Conservation (phyloP, 208 protist species). For the Trypanosoma mega region DNA sequence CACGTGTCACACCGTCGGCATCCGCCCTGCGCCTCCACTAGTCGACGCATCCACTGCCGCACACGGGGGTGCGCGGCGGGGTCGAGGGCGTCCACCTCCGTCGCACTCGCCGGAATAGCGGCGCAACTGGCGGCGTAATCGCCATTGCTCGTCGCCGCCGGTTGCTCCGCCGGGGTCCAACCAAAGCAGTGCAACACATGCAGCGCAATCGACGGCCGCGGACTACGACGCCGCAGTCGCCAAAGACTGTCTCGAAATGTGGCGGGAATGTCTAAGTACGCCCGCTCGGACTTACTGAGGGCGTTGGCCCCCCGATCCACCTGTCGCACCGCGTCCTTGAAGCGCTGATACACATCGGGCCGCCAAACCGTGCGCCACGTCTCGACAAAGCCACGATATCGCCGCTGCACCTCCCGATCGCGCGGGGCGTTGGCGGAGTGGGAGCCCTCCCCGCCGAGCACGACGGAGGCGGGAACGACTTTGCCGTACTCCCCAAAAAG, state of each 20-base stretch:
- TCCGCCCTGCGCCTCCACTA: constrained; percentile 56
- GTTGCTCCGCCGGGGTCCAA: constrained; percentile 19
- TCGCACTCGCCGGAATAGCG: constrained; percentile 37
- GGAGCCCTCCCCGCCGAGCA: constrained; percentile 33
- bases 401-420: constrained; percentile 24
- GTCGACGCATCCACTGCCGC: constrained; percentile 51
- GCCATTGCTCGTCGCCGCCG: constrained; percentile 1
- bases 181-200: constrained; percentile 75
- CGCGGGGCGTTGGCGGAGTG: constrained; percentile 25
- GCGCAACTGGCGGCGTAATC: constrained; percentile 21
- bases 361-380: constrained; percentile 73
- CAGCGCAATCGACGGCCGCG: constrained; percentile 61
- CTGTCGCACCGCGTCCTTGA: constrained; percentile 40
- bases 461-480: constrained; percentile 55
- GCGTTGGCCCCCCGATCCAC: constrained; percentile 56
- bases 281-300: constrained; percentile 35
- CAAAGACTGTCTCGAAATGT: constrained; percentile 77
- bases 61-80: constrained; percentile 70
- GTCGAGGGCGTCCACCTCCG: constrained; percentile 55
- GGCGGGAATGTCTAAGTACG: constrained; percentile 53
- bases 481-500: constrained; percentile 27
- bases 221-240: constrained; percentile 55
- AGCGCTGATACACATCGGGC: constrained; percentile 60
- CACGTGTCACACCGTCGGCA: constrained; percentile 78
- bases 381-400: constrained; percentile 43